Conservation (phyloP, 2,329 filamentous ascomycete genomes). For the Talaromyces sp. region DNA sequence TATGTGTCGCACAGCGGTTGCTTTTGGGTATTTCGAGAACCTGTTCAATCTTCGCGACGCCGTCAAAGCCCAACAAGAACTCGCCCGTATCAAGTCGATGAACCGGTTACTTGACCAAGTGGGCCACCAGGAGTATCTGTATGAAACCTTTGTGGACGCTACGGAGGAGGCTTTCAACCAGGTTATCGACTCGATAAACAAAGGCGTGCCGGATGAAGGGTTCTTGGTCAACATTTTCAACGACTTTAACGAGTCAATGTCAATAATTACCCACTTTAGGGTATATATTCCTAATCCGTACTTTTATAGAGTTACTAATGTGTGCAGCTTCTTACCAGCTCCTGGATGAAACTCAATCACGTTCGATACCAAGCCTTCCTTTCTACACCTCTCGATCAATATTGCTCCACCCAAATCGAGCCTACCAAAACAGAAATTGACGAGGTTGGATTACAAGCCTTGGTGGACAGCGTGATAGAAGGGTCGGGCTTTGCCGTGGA, state of each 20-base stretch:
- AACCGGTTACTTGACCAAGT: constrained; percentile 63
- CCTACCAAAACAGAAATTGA: constrained; percentile 79
- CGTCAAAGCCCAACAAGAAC: constrained; percentile 62
- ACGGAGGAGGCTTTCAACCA: constrained; percentile 63
- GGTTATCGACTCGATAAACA: constrained; percentile 53
- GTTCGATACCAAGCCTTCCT: constrained; percentile 69
- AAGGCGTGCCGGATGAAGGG: constrained; percentile 50
- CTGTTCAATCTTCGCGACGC: constrained; percentile 63
- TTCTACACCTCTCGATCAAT: constrained; percentile 57
- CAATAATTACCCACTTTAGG: constrained; percentile 78
- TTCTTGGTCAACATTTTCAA: constrained; percentile 69
- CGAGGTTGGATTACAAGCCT: constrained; percentile 71
- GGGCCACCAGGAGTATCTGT: constrained; percentile 63
- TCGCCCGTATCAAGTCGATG: constrained; percentile 64
- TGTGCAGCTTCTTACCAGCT: constrained; percentile 66
- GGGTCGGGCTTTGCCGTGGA: constrained; percentile 74
- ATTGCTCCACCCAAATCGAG: constrained; percentile 67
- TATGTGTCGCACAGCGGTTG: constrained; percentile 60
- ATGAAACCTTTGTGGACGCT: constrained; percentile 78
- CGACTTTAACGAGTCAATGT: constrained; percentile 57
- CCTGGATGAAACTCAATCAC: constrained; percentile 72
- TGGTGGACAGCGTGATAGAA: constrained; percentile 73
- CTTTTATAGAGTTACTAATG: neutral
- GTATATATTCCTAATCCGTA: constrained; percentile 33
- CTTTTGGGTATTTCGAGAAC: constrained; percentile 87